Evolutionary conservation across 2,329 filamentous ascomycete species (phyloP).

Genomic region (Neopestalotiopsis sp.): DNA sequence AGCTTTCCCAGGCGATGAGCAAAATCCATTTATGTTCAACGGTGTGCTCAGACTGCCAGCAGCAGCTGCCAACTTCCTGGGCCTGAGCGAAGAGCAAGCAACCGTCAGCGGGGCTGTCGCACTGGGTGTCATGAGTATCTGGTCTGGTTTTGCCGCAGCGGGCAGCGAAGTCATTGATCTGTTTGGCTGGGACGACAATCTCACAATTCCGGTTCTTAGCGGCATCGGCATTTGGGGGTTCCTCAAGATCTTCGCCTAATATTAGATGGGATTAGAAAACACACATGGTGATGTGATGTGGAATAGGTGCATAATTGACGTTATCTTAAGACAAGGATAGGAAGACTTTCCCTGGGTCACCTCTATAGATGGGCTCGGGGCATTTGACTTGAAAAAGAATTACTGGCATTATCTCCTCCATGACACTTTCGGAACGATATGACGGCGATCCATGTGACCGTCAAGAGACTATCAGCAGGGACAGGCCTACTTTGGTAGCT

Average conservation of each 20-base stretch:
- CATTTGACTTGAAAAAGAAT: not conserved
- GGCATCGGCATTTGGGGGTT: slow-evolving; percentile 91
- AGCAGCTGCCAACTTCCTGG: slow-evolving; percentile 62
- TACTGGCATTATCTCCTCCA: slow-evolving; percentile 16
- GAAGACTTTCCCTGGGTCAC: slow-evolving; percentile 5
- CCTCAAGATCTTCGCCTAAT: slow-evolving; percentile 79
- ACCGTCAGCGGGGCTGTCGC: slow-evolving; percentile 75
- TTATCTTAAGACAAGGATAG: slow-evolving; percentile 11
- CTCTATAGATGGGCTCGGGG: slow-evolving; percentile 2
- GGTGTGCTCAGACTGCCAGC: slow-evolving; percentile 75
- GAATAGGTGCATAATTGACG: slow-evolving; percentile 11
- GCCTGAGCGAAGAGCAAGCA: slow-evolving; percentile 62
- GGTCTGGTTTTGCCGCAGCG: slow-evolving; percentile 87
- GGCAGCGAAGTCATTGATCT: slow-evolving; percentile 90
- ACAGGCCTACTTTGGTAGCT: slow-evolving; percentile 21
- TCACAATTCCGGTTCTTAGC: slow-evolving; percentile 93
- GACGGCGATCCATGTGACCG: not conserved
- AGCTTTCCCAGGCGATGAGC: slow-evolving; percentile 71
- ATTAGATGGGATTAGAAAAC: slow-evolving; percentile 5
- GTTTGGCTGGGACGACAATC: slow-evolving; percentile 95
- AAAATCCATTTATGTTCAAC: slow-evolving; percentile 79
- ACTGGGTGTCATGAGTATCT: slow-evolving; percentile 80
- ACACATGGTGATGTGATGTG: not conserved
- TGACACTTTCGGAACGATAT: not conserved
- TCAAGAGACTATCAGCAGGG: not conserved